Base-by-base conservation (phyloP, 2,329 filamentous ascomycete species). In the Pseudogymnoascus sp. region DNA sequence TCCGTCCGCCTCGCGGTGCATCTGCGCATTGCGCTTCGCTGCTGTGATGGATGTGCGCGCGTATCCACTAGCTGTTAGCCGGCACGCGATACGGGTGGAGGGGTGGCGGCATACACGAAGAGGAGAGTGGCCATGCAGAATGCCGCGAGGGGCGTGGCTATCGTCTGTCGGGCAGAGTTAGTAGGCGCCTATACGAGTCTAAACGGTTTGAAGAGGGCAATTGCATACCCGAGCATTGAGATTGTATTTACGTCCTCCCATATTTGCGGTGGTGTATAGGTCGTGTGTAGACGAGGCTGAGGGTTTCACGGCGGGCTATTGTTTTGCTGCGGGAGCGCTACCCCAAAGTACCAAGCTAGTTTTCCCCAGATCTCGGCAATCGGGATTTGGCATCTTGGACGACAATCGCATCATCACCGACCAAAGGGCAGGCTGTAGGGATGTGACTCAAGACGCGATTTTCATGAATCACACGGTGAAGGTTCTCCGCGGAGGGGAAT, bases 1-100 rank as follows among this genome's bases (percentile, higher is more conserved):
- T 28, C 81, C 82, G 65, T 85, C 82, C 40, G 80, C 82, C 67
- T 84, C 81, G 59, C 85, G 77, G 62, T 84, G 82, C 66, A 78
- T 76, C 67, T 84, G 80, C 0, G 86, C 86, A 67, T 89, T 88
- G 56, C 82, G 78, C 68, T 88, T 88, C 2, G 88, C 88, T 23
- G 85, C 83, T 65, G 81, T 79, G 66, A 90, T 89, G 23, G 83
- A 86, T 7, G 82, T 87, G 60, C 87, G 77, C 28, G 85, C 79
- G 74, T 90, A 90, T 42, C 75, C 74, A 73, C 83, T 84, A 34
- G 86, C 79, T 25, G 59, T 40, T 60, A 60, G 34, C 14, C 5
- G 18, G 21, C 36, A 11, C 25, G n/a, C 8, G 28, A 25, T 16
- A n/a, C 6, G 28, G 23, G 31, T 21, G 31, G 10, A 25, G 23